These are phyloP conservation scores for Fraxinus nigra DNA, from an alignment of 305 asterid species.

Conservation along the genomic window DNA sequence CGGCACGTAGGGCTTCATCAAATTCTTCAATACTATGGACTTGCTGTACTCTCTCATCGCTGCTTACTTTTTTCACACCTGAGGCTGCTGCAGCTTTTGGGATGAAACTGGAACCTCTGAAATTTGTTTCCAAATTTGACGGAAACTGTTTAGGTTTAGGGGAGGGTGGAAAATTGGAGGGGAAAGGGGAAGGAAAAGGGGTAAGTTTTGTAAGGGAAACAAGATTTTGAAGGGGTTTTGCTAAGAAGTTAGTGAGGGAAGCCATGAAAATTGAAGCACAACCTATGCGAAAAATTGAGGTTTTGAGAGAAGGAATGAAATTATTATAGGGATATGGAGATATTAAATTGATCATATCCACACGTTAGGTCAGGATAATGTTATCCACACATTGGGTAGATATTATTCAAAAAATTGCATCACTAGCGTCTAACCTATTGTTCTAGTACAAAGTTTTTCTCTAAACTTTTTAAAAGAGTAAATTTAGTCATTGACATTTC, in stretches of 20 bases:
- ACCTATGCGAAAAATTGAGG: not conserved
- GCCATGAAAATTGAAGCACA: conserved; percentile 41
- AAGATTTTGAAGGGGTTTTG: conserved; percentile 50
- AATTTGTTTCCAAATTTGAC: conserved; percentile 8
- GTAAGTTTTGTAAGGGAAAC: conserved; percentile 36
- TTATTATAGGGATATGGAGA: conserved; percentile 1
- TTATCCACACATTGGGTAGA: not conserved
- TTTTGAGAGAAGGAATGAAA: not conserved
- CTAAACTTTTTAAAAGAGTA: not conserved
- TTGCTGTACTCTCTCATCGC: conserved; percentile 52
- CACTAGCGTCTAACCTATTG: not conserved
- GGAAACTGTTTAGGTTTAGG: conserved; percentile 22
- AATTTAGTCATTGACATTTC: not conserved
- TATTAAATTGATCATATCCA: not conserved
- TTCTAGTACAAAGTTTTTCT: not conserved
- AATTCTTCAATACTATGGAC: conserved; percentile 64
- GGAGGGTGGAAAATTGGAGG: conserved; percentile 18
- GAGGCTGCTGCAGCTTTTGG: conserved; percentile 54
- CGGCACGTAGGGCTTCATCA: conserved; percentile 64
- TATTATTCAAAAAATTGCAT: not conserved
- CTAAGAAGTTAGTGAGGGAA: conserved; percentile 51
- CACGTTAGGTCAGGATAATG: not conserved
- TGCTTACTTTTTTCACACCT: conserved; percentile 32
- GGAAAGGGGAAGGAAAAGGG: conserved; percentile 23
- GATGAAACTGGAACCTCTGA: conserved; percentile 11